Evolutionary conservation across 345 rosid species (phyloP).

Genomic region (Zanthoxylum bungeanum): DNA sequence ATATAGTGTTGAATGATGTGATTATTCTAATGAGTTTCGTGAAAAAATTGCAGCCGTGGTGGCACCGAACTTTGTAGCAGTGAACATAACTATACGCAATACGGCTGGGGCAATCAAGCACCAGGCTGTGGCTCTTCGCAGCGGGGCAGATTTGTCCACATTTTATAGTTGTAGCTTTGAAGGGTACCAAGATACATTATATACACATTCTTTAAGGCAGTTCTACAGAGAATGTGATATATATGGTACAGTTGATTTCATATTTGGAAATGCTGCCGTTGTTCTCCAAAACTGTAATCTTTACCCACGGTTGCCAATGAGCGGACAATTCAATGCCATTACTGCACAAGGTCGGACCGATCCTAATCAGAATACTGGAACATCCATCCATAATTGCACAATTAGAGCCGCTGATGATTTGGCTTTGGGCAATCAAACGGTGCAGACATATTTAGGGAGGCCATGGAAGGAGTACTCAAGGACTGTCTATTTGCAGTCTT

Average conservation of each 20-base stretch:
- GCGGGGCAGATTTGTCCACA: constrained; percentile 67
- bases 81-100: constrained; percentile 77
- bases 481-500: constrained; percentile 57
- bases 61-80: constrained; percentile 73
- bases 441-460: constrained; percentile 67
- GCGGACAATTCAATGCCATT: constrained; percentile 79
- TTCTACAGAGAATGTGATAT: constrained; percentile 86
- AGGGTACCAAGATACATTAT: constrained; percentile 83
- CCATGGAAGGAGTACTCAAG: constrained; percentile 92
- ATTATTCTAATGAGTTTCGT: background rate
- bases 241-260: constrained; percentile 88
- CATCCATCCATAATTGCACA: constrained; percentile 60
- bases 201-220: constrained; percentile 72
- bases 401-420: constrained; percentile 63
- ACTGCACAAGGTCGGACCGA: constrained; percentile 85
- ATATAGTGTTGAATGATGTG: background rate
- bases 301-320: constrained; percentile 66
- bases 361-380: constrained; percentile 85
- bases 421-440: constrained; percentile 38
- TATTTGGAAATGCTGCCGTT: constrained; percentile 88
- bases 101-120: constrained; percentile 85
- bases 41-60: constrained; percentile 53
- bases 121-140: constrained; percentile 82
- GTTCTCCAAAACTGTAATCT: constrained; percentile 75
- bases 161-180: constrained; percentile 87